Evolutionary conservation across 176 grass and related monocot species (phyloP), one percentile per base, ranked within the genome.

Genomic region (Cymbopogon citratus): DNA sequence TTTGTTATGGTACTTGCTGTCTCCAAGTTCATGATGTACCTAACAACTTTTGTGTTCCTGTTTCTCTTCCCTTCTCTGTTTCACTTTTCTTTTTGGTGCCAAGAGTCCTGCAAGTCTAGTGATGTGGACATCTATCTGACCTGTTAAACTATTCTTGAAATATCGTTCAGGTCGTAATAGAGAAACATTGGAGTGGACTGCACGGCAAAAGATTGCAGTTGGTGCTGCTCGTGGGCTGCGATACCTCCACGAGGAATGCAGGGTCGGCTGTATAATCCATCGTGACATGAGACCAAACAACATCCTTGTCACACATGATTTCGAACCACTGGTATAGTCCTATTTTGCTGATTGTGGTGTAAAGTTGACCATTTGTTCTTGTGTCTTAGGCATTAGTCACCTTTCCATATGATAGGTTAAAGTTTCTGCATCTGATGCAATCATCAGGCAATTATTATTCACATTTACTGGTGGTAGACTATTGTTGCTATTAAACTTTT

Each of bases 241-340:
- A 25, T 99, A 99, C 77, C 89, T 99, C 63, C 97, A 99, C 21
- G 97, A 99, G 69, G 97, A 99, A 90, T 99, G 97, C 23, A 85
- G 97, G 85, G 97, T 99, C 62, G 97, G 97, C 79, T 99, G 97
- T 80, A 99, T 99, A 75, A 94, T 99, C 74, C 97, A 99, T 83
- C 89, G 97, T 11, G 97, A 99, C 66, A 94, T 99, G 97, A 87
- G 97, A 28, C 97, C 97, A 73, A 99, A 99, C 24, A 99, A 99
- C 84, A 99, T 99, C 45, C 97, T 99, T 75, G 87, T 99, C 39
- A 99, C 97, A 36, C 97, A 99, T 96, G 97, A 99, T 96, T 99
- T 96, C 27, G 97, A 99, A 81, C 97, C 97, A 68, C 82, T 99
- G 93, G 97, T 99, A 99, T 24, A 81, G 31, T 43, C 40, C n/a